Percentiles rank a stretch among this genome's conserved stretches.
phyloP scores from a whole-genome alignment of 78 protist genomes.

The Polysphondylium violaceum region DNA sequence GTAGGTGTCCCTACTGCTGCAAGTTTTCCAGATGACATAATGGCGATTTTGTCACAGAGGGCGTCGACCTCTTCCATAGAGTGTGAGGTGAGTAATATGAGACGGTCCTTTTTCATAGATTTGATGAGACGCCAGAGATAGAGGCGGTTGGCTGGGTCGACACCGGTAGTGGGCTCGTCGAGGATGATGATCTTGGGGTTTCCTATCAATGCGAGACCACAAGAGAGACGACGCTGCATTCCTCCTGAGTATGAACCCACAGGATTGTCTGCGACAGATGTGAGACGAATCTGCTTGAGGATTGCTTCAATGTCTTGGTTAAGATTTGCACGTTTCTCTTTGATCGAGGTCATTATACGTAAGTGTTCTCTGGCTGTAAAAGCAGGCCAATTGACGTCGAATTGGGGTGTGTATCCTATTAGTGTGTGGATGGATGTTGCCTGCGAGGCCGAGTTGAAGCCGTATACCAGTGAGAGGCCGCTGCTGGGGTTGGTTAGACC shows the following conservation, averaged over 20 bases:
- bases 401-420: constrained; percentile 89
- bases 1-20: constrained; percentile 81
- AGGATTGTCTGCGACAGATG: constrained; percentile 18
- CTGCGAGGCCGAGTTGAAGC: background rate
- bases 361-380: constrained; percentile 87
- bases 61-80: constrained; percentile 62
- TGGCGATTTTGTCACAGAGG: background rate
- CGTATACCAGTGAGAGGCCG: constrained; percentile 22
- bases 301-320: constrained; percentile 29
- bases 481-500: constrained; percentile 56
- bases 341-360: constrained; percentile 35
- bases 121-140: constrained; percentile 78
- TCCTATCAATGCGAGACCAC: constrained; percentile 87
- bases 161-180: constrained; percentile 83
- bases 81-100: constrained; percentile 61
- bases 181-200: constrained; percentile 59
- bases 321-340: constrained; percentile 66
- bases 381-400: constrained; percentile 86
- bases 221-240: constrained; percentile 51
- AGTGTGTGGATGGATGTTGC: background rate
- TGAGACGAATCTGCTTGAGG: constrained; percentile 13
- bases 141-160: constrained; percentile 77
- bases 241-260: constrained; percentile 28
- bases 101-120: constrained; percentile 24
- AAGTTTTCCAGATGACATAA: constrained; percentile 64